Evolutionary conservation across 108 stramenopile species (phyloP).

Genomic region (Cyclotella atomus): DNA sequence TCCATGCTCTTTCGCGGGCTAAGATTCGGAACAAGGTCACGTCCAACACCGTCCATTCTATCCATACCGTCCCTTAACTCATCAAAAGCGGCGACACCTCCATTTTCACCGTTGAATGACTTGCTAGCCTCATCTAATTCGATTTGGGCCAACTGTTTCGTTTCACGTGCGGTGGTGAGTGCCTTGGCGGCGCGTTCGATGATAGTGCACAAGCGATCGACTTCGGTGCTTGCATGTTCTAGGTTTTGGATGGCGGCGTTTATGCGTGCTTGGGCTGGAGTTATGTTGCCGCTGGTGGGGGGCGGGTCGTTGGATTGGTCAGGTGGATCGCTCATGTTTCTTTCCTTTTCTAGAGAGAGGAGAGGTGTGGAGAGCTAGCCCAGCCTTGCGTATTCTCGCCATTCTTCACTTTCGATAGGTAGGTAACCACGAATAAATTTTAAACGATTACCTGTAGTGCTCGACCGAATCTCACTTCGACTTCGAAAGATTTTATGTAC

Average conservation of each 20-base stretch:
- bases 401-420: no score
- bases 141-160: constrained; percentile 19
- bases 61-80: constrained; percentile 1
- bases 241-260: constrained; percentile 10
- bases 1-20: background rate
- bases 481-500: no score
- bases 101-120: background rate
- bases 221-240: constrained; percentile 34
- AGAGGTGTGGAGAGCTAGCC: no score
- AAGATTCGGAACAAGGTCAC: background rate
- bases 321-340: background rate
- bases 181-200: constrained; percentile 33
- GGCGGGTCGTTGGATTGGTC: background rate
- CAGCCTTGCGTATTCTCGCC: no score
- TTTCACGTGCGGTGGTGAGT: constrained; percentile 18
- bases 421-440: no score
- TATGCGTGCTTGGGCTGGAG: background rate
- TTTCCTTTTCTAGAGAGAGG: no score
- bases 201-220: constrained; percentile 36
- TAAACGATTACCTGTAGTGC: no score
- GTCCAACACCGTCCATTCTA: background rate
- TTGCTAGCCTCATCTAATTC: constrained; percentile 36
- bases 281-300: background rate
- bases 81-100: background rate
- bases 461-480: no score